Base-by-base conservation (phyloP, 2,329 filamentous ascomycete species). In the Dothideomycetes sp. region DNA sequence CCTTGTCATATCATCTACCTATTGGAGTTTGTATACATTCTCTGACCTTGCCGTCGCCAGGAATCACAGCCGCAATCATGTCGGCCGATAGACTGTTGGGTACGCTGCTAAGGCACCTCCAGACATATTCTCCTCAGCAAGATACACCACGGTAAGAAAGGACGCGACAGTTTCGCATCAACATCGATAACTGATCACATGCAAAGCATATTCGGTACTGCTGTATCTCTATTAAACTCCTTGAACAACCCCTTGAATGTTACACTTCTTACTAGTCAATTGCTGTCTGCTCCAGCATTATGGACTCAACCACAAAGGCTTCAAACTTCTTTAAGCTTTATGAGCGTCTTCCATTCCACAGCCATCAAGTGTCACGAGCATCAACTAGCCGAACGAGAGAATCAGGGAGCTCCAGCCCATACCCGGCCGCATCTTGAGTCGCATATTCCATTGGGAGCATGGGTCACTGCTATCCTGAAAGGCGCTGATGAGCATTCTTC, bases 231-330 rank as follows among this genome's bases (percentile, higher is more conserved):
- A 20, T 69, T 88, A 41, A 74, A 78, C 12, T 74, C 74, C 34
- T 74, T 87, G 38, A 77, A 76, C 46, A 87, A 87, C 54, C 82
- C 82, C 11, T 71, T 84, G 43, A 88, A 88, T 58, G 69, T 86
- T 52, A 75, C 77, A 28, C 69, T 87, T 10, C 69, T 87, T 40
- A 82, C 81, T 1, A 80, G 79, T 18, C 81, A 87, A 49, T 69
- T 86, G 5, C 71, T 87, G 32, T 74, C 73, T 1, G 79, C 82
- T 0, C 81, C 80, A 3, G 79, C 82, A 7, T 70, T 87, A 59
- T 88, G 82, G 82, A 68, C 53, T 16, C 61, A 62, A n/a, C 72
- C 72, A 8, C 70, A 80, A 42, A 76, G 74, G 7, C 64, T 84
- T 24, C 70, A 69, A 11, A 76, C 74, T 2, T 78, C 77, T 45